These are phyloP conservation scores for Ophiostoma ulmi DNA, from an alignment of 2,329 filamentous ascomycete genomes.

Conservation along the genomic window DNA sequence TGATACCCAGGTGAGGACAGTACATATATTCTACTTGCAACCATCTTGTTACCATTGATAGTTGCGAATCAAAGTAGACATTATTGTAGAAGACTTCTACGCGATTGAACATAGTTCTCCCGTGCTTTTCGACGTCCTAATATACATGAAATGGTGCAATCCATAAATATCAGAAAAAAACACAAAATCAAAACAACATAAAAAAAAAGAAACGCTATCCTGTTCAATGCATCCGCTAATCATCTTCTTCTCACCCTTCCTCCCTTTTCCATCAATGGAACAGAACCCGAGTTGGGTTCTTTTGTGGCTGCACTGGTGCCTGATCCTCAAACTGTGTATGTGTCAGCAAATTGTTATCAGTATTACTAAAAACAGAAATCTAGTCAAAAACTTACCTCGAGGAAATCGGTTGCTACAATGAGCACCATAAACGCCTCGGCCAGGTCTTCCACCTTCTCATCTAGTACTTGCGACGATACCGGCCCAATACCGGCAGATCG, in stretches of 20 bases:
- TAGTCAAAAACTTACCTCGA: slow-evolving; percentile 61
- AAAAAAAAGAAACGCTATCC: not conserved
- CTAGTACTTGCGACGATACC: slow-evolving; percentile 37
- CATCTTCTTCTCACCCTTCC: not conserved
- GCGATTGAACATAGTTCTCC: not conserved
- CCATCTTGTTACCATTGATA: not conserved
- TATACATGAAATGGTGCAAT: not conserved
- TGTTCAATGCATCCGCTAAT: not conserved
- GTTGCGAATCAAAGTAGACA: not conserved
- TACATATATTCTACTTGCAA: too few species aligned
- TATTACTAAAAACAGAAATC: not conserved
- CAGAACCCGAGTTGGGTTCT: slow-evolving; percentile 34
- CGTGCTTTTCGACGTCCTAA: not conserved
- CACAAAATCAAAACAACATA: not conserved
- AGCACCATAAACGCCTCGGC: slow-evolving; percentile 81
- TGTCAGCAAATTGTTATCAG: slow-evolving; percentile 10
- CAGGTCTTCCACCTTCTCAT: slow-evolving; percentile 65
- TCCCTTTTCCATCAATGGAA: slow-evolving; percentile 37
- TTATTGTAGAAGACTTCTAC: not conserved
- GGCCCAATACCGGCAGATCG: slow-evolving; percentile 67
- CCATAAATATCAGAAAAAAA: not conserved
- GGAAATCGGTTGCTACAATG: slow-evolving; percentile 74
- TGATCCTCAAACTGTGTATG: slow-evolving; percentile 40
- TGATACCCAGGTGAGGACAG: not conserved
- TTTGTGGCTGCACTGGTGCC: slow-evolving; percentile 32